Evolutionary conservation across 495 filamentous ascomycete genomes (phyloP).

Genomic region (Neurospora sp.): DNA sequence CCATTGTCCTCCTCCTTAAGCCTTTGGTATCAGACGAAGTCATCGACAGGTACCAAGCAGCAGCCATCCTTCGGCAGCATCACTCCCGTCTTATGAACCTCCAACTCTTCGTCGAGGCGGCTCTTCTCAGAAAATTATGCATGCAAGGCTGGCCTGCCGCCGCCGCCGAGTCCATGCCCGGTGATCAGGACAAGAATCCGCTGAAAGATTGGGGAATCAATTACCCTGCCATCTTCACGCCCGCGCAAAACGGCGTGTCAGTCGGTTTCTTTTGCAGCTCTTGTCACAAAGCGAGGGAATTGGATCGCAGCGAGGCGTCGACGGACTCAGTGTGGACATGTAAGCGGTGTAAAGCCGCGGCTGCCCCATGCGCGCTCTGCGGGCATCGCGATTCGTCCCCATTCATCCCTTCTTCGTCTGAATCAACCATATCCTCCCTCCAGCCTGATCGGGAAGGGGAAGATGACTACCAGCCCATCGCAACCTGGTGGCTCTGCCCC

Average conservation of each 20-base stretch:
- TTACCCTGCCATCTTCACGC: constrained; percentile 51
- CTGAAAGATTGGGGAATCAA: constrained; percentile 32
- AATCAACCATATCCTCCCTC: background rate
- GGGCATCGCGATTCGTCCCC: constrained; percentile 25
- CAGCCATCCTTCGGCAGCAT: constrained; percentile 51
- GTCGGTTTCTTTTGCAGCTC: constrained; percentile 38
- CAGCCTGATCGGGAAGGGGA: background rate
- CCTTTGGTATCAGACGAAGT: constrained; percentile 38
- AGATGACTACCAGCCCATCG: constrained; percentile 14
- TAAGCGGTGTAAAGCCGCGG: constrained; percentile 30
- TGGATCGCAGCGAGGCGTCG: constrained; percentile 27
- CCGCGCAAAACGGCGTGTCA: constrained; percentile 38
- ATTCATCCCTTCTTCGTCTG: constrained; percentile 3
- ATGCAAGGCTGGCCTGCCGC: constrained; percentile 38
- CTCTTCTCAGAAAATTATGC: constrained; percentile 57
- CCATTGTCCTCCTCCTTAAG: constrained; percentile 42
- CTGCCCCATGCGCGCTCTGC: constrained; percentile 37
- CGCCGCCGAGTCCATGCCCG: background rate
- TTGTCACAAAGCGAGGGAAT: constrained; percentile 43
- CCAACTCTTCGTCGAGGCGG: constrained; percentile 56
- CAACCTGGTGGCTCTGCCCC: constrained; percentile 60
- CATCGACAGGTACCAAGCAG: constrained; percentile 37
- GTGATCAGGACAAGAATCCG: background rate
- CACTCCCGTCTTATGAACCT: constrained; percentile 54
- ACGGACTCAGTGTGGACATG: constrained; percentile 37